Evolutionary conservation across 169 alveolate genomes (phyloP).

Genomic region (Amoebophrya sp.): DNA sequence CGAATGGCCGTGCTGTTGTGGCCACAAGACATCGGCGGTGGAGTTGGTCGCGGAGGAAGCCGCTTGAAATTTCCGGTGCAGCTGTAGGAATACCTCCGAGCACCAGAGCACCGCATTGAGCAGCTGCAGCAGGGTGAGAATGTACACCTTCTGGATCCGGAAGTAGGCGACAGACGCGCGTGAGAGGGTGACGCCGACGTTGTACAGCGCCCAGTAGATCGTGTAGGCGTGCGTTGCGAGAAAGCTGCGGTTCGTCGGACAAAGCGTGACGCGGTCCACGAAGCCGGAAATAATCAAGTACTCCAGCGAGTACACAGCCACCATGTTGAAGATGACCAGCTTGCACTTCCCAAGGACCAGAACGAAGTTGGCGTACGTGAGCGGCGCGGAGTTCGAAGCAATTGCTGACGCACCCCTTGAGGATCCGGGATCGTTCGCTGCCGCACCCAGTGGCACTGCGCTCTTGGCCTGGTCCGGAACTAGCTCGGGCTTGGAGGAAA

Average conservation of each 20-base stretch:
- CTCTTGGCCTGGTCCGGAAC: too few species aligned
- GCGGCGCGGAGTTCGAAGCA: background rate
- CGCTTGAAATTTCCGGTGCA: too few species aligned
- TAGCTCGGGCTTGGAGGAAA: too few species aligned
- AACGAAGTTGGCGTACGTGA: background rate
- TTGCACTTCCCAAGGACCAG: background rate
- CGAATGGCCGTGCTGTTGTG: too few species aligned
- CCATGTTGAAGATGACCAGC: background rate
- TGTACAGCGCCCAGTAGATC: background rate
- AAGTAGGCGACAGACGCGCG: conserved; percentile 5
- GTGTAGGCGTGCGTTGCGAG: background rate
- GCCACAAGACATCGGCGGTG: too few species aligned
- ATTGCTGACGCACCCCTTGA: background rate
- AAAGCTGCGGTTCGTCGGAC: background rate
- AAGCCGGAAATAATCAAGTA: background rate
- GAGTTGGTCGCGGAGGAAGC: too few species aligned
- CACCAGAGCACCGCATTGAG: background rate
- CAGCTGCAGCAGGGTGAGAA: background rate
- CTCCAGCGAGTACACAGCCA: conserved; percentile 12
- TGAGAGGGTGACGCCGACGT: conserved; percentile 3
- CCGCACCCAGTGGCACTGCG: background rate
- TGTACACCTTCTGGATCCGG: background rate
- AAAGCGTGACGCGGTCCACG: background rate
- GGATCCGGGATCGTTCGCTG: background rate
- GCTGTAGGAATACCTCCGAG: background rate